Percentiles rank a stretch among this genome's conserved stretches.
Conservation (phyloP, 805 yeast species). For the Kurtzmaniella fragi region DNA sequence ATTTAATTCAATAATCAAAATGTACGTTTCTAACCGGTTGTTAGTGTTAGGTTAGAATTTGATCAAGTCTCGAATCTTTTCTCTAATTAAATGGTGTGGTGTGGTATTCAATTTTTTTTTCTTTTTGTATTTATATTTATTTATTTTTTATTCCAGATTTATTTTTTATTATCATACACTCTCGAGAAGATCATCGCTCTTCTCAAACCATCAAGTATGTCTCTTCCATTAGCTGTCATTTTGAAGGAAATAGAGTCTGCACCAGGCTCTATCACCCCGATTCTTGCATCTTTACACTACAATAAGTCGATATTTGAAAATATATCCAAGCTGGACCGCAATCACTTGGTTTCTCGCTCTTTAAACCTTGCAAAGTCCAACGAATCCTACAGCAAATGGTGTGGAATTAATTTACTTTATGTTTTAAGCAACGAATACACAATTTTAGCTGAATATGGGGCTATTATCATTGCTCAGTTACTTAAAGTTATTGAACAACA, state of each 20-base stretch:
- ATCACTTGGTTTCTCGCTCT: slow-evolving; percentile 43
- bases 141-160: neutral
- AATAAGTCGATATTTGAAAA: slow-evolving; percentile 26
- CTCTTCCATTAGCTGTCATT: slow-evolving; percentile 18
- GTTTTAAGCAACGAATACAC: slow-evolving; percentile 37
- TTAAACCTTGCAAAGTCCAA: slow-evolving; percentile 24
- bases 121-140: neutral
- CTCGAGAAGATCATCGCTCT: neutral
- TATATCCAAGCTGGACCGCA: slow-evolving; percentile 47
- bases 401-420: slow-evolving; percentile 49
- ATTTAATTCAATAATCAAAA: no score
- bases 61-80: no score
- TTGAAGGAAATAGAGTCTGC: slow-evolving; percentile 21
- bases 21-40: no score
- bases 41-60: no score
- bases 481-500: slow-evolving; percentile 37
- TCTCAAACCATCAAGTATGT: slow-evolving; percentile 7
- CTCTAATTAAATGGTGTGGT: no score
- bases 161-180: neutral
- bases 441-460: slow-evolving; percentile 38
- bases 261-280: slow-evolving; percentile 25
- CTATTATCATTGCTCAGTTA: slow-evolving; percentile 32
- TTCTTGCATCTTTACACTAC: slow-evolving; percentile 23
- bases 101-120: neutral
- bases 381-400: slow-evolving; percentile 46